phyloP scores from a whole-genome alignment of 306 rosid species.

The Morella rubra region DNA sequence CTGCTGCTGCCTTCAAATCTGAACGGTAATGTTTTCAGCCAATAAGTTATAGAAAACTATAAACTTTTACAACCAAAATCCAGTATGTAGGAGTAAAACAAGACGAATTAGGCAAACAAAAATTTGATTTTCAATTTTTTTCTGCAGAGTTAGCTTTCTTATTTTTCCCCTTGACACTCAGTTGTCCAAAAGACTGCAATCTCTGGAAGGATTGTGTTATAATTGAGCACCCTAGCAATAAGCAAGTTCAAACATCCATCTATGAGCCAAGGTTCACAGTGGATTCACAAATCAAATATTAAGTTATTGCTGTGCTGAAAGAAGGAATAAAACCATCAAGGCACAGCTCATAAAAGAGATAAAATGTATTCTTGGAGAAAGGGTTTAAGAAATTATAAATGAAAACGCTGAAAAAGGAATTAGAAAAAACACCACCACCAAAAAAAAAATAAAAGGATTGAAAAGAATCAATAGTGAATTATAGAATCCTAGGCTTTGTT shows the following conservation, averaged over 20 bases:
- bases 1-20: constrained; percentile 82
- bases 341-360: too few relatives aligned
- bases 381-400: not conserved
- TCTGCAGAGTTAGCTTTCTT: not conserved
- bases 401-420: not conserved
- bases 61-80: not conserved
- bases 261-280: not conserved
- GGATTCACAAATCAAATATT: not conserved
- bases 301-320: not conserved
- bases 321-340: not conserved
- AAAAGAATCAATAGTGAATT: constrained; percentile 5
- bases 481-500: constrained; percentile 1
- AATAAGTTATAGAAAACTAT: constrained; percentile 2
- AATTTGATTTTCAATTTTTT: not conserved
- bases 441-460: constrained; percentile 26
- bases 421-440: not conserved
- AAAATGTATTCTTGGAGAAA: too few relatives aligned
- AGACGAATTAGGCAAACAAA: not conserved
- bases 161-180: not conserved
- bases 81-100: not conserved
- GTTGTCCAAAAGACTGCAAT: not conserved
- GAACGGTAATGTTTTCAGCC: constrained; percentile 30
- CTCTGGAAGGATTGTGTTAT: not conserved
- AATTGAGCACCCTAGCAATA: not conserved
- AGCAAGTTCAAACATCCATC: not conserved